Base-by-base conservation (phyloP, 2,329 filamentous ascomycete genomes). In the Sporothrix mexicana region DNA sequence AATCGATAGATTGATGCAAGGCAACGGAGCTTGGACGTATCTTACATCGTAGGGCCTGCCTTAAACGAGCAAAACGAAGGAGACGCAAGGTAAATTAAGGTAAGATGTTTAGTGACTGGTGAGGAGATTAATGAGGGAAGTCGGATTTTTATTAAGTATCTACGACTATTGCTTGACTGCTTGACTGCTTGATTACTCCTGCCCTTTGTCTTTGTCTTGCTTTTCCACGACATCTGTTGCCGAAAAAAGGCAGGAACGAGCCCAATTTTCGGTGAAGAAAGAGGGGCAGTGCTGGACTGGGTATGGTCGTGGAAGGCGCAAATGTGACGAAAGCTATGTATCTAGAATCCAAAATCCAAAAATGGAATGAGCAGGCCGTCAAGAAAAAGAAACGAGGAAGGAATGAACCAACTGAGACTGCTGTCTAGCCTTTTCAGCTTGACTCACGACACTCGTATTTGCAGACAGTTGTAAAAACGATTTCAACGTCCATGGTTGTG, bases 161-260 rank as follows among this genome's bases (percentile, higher is more conserved):
- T n/a, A n/a, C n/a, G n/a, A n/a, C n/a, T n/a, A n/a, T n/a, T n/a
- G n/a, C n/a, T n/a, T 36, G 30, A 36, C 5, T 36, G 30, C 4
- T 36, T 36, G 30, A 36, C 5, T 36, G 30, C 4, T 36, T 23
- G 51, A 55, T 55, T 55, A 20, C 51, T 55, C 51, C n/a, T 55
- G 20, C 47, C 15, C n/a, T 20, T 36, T 43, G 17, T 41, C 30
- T 43, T 12, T 62, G 57, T 41, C 51, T 55, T 55, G 51, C 51
- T 25, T 43, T n/a, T 2, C 43, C 4, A 41, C 2, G 15, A 12
- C 13, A n/a, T 59, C 55, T 30, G 25, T 43, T 62, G 57, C 59
- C 59, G 59, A 62, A n/a, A 62, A 36, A 20, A n/a, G 17, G 59
- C 59, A 62, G 43, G n/a, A 62, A 62, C 57, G 17, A 17, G 9